Evolutionary conservation across 768 basidiomycete species (phyloP).

Genomic region (Candolleomyces eurysporus): DNA sequence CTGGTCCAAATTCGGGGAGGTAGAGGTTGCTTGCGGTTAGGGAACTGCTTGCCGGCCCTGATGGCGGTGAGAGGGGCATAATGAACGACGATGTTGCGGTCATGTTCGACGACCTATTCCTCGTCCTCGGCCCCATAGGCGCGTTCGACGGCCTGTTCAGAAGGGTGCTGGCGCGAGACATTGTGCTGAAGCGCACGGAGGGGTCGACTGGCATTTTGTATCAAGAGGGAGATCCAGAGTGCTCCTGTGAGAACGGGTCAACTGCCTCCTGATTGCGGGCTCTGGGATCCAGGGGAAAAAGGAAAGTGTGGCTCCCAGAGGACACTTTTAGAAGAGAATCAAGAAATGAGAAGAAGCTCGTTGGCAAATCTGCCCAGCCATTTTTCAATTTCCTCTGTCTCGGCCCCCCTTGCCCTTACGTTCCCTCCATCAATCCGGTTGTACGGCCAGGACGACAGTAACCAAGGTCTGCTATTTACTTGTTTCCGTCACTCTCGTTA

Average conservation of each 20-base stretch:
- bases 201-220: background rate
- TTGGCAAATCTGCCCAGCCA: too few species aligned
- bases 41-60: slow-evolving; percentile 6
- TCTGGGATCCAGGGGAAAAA: too few species aligned
- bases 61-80: slow-evolving; percentile 7
- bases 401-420: too few species aligned
- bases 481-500: too few species aligned
- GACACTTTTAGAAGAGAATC: slow-evolving; percentile 1
- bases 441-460: background rate
- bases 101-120: slow-evolving; percentile 16
- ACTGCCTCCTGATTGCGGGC: background rate
- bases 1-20: slow-evolving; percentile 7
- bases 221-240: background rate
- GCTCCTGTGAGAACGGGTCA: background rate
- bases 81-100: slow-evolving; percentile 11
- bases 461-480: background rate
- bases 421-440: background rate
- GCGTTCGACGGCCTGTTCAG: slow-evolving; percentile 24
- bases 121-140: slow-evolving; percentile 25
- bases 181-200: slow-evolving; percentile 15
- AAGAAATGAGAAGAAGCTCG: background rate
- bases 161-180: slow-evolving; percentile 23
- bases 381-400: too few species aligned
- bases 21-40: slow-evolving; percentile 12
- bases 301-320: too few species aligned